Percentiles rank a stretch among this genome's conserved stretches.
Conservation (phyloP, 768 basidiomycete species). For the Phaeotremella skinneri region DNA sequence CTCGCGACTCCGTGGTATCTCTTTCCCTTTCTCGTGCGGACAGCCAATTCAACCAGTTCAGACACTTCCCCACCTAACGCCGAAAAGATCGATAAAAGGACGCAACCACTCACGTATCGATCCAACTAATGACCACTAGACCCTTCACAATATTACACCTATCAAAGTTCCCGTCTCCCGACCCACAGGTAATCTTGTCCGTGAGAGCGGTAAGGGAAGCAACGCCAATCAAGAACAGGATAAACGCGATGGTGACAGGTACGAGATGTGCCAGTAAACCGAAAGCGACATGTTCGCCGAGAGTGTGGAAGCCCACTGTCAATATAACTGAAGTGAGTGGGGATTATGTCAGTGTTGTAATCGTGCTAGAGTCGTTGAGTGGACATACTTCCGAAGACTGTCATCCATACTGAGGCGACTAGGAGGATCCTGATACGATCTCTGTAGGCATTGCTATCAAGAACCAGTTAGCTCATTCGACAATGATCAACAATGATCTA, state of each 20-base stretch:
- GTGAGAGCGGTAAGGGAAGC: slow-evolving; percentile 49
- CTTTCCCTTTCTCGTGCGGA: no score
- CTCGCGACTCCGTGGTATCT: not conserved
- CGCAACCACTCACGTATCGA: slow-evolving; percentile 38
- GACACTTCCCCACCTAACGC: not conserved
- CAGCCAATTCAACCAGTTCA: not conserved
- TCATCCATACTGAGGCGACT: slow-evolving; percentile 44
- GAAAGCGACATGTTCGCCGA: slow-evolving; percentile 38
- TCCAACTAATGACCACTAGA: slow-evolving; percentile 50
- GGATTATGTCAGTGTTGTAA: slow-evolving; percentile 7
- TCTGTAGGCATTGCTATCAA: slow-evolving; percentile 41
- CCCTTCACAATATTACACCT: slow-evolving; percentile 51
- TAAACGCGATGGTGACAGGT: slow-evolving; percentile 49
- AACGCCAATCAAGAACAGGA: slow-evolving; percentile 51
- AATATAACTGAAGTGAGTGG: slow-evolving; percentile 44
- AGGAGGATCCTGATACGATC: slow-evolving; percentile 51
- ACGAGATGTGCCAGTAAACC: slow-evolving; percentile 49
- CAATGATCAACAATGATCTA: not conserved
- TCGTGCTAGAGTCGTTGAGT: slow-evolving; percentile 3
- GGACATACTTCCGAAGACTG: slow-evolving; percentile 40
- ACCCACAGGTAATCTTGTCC: slow-evolving; percentile 45
- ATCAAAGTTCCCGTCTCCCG: slow-evolving; percentile 28
- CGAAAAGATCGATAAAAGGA: not conserved
- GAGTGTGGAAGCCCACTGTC: slow-evolving; percentile 43
- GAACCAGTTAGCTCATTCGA: slow-evolving; percentile 35